Evolutionary conservation across 2,329 filamentous ascomycete species (phyloP), one percentile per base, ranked within the genome.

Genomic region (Cladophialophora psammophila): DNA sequence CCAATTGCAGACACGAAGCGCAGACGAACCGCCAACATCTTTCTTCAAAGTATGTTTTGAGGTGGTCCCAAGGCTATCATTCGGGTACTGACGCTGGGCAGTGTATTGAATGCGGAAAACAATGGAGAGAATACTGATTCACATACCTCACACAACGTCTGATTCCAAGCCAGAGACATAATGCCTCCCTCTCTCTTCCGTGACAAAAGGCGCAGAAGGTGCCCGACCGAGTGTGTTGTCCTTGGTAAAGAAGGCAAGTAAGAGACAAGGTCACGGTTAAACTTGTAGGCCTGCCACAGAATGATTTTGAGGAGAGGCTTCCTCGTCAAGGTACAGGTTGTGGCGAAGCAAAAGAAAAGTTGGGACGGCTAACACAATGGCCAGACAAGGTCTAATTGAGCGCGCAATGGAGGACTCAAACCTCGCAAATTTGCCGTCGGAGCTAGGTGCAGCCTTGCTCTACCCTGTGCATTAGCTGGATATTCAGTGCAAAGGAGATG

Each of bases 1-100:
- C 83, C 93, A 97, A 84, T 89, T 98, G 74, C 95, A 99, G 85
- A 98, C 98, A 81, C 89, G 95, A 74, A 96, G 93, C 84, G 95
- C 95, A 60, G 95, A 99, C 81, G 95, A 99, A 85, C 95, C 95
- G 68, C 97, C 97, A 91, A 99, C 95, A 72, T 94, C 89, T 68
- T 98, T 98, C 80, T 96, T 90, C 81, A 95, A 93, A 87, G 91
- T 92, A 75, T 63, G 80, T 13, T 31, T 9, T 18, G 38, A 40
- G 9, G 32, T 35, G 20, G 13, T 50, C 18, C 9, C 45, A 50
- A 50, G 18, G 3, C 45, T 31, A 7, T 54, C 9, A 7, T 54
- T 10, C n/a, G 20, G 18, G 7, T 12, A 54, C 59, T 61, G 20
- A 61, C 13, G 8, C 10, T 5, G 67, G 60, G 68, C 66, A 83